phyloP scores from a whole-genome alignment of 2,329 filamentous ascomycete species.

The Aureobasidium lini region DNA sequence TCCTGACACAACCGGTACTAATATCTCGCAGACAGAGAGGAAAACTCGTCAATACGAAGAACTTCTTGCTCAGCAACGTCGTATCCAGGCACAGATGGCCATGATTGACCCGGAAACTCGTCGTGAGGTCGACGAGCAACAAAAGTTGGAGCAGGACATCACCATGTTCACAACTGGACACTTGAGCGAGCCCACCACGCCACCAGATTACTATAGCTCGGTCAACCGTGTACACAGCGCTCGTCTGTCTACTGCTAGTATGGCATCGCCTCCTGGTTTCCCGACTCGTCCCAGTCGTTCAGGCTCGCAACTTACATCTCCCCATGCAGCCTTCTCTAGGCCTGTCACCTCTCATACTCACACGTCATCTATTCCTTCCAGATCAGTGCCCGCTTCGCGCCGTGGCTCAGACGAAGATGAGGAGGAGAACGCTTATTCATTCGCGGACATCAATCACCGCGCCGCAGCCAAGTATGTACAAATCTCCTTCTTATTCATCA shows the following conservation, averaged over 20 bases:
- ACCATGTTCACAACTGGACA: slow-evolving; percentile 56
- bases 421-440: slow-evolving; percentile 50
- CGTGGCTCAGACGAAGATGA: slow-evolving; percentile 85
- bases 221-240: slow-evolving; percentile 59
- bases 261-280: slow-evolving; percentile 69
- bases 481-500: not conserved
- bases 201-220: slow-evolving; percentile 74
- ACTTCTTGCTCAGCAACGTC: slow-evolving; percentile 78
- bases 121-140: slow-evolving; percentile 74
- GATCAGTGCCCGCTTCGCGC: slow-evolving; percentile 77
- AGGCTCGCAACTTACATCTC: slow-evolving; percentile 73
- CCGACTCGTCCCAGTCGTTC: slow-evolving; percentile 59
- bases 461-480: slow-evolving; percentile 70
- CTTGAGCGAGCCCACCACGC: slow-evolving; percentile 91
- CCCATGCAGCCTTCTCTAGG: slow-evolving; percentile 53
- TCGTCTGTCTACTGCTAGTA: slow-evolving; percentile 80
- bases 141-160: slow-evolving; percentile 76
- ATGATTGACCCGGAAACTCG: slow-evolving; percentile 79
- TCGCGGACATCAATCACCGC: slow-evolving; percentile 61
- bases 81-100: slow-evolving; percentile 89
- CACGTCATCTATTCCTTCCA: slow-evolving; percentile 64
- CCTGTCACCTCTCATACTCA: slow-evolving; percentile 47
- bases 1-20: slow-evolving; percentile 11
- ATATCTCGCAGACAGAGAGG: slow-evolving; percentile 66
- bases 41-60: slow-evolving; percentile 90